phyloP scores from a whole-genome alignment of 1,139 yeast species.

The Kurtzmaniella quercitrusa region DNA sequence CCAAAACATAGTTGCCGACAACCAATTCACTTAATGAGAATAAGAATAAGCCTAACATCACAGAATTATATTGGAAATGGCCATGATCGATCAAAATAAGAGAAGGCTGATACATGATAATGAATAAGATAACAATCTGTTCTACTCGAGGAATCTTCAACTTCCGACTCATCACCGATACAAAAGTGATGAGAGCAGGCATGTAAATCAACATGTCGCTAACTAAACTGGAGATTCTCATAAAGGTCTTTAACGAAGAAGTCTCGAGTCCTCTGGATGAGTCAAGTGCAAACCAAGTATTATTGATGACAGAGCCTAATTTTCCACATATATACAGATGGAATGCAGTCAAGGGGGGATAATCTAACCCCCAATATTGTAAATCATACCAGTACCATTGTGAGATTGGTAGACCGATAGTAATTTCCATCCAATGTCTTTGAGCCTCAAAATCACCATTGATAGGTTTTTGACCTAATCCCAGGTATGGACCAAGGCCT shows the following conservation, averaged over 20 bases:
- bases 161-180: slow-evolving; percentile 61
- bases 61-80: slow-evolving; percentile 91
- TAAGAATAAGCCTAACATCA: slow-evolving; percentile 85
- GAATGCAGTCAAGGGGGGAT: slow-evolving; percentile 94
- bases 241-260: slow-evolving; percentile 64
- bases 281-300: slow-evolving; percentile 73
- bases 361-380: slow-evolving; percentile 94
- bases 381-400: slow-evolving; percentile 89
- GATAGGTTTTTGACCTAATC: slow-evolving; percentile 64
- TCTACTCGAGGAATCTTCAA: slow-evolving; percentile 59
- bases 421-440: slow-evolving; percentile 95
- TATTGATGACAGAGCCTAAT: slow-evolving; percentile 59
- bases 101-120: slow-evolving; percentile 76
- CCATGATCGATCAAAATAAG: slow-evolving; percentile 90
- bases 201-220: slow-evolving; percentile 74
- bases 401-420: slow-evolving; percentile 65
- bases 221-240: slow-evolving; percentile 74
- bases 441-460: slow-evolving; percentile 98
- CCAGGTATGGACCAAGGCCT: slow-evolving; percentile 87
- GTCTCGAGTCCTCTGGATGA: slow-evolving; percentile 73
- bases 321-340: slow-evolving; percentile 81
- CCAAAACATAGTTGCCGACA: slow-evolving; percentile 58
- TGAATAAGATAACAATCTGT: slow-evolving; percentile 70
- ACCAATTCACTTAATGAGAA: slow-evolving; percentile 63
- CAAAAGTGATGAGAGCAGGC: slow-evolving; percentile 73